Evolutionary conservation across 768 basidiomycete genomes (phyloP), one percentile per base, ranked within the genome.

Genomic region (Tricholoma terreum): DNA sequence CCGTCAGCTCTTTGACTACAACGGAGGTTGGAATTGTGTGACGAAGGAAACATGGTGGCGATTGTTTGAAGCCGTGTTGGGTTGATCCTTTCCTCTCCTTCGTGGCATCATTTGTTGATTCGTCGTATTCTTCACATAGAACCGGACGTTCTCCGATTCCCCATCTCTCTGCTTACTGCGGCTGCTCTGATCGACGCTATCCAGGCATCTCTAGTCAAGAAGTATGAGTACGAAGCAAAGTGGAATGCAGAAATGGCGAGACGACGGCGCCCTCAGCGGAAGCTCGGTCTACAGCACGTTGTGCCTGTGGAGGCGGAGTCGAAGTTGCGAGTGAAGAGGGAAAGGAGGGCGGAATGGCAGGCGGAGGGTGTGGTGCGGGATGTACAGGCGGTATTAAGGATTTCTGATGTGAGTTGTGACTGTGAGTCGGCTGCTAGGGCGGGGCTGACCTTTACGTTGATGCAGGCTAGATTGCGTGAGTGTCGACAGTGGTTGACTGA

Each of bases 161-260:
- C 81, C 3, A 59, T 84, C 11, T 82, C 81, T 12, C 63, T 82
- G 12, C 75, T 88, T 11, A 84, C 86, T 0, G 77, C 75, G 0
- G 77, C 78, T 8, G 81, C 82, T 2, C 62, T 89, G 1, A 64
- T 81, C 7, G 77, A 82, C 2, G 75, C 78, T 3, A 64, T 84
- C 15, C 49, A 76, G 6, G 62, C 71, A 7, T 68, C 75, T 8
- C 66, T 85, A 9, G 67, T 70, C 9, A 48, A 63, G n/a, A 68
- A 74, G 22, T 75, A 77, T 55, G 71, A 73, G 50, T 66, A 62
- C 11, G 68, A 74, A 43, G 65, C 63, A 21, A 67, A 68, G 8
- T 72, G 71, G 73, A 59, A 58, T 49, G 51, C 57, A n/a, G 64
- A 61, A 36, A 59, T 61, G 17, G 33, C 58, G 5, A 55, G 61